A percentile compares a stretch with the other conserved stretches of the same genome.
These are phyloP conservation scores for Calonectria ilicicola DNA, from an alignment of 2,329 filamentous ascomycete species.

Conservation along the genomic window DNA sequence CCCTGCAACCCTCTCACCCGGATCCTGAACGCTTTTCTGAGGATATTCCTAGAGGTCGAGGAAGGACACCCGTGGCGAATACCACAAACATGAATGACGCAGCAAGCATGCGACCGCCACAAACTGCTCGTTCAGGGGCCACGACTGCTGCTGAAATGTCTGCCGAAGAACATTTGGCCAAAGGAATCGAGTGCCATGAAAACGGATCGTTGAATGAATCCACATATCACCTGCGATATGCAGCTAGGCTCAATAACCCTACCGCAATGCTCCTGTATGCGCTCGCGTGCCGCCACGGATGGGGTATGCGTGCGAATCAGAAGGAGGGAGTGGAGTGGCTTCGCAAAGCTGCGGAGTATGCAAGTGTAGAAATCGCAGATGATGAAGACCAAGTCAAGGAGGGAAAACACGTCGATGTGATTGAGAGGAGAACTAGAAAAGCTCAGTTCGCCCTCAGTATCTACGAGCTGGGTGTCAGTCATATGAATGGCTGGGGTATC, in stretches of 20 bases:
- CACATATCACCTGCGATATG: slow-evolving; percentile 93
- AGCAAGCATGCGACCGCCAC: slow-evolving; percentile 58
- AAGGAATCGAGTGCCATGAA: slow-evolving; percentile 91
- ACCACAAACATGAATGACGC: slow-evolving; percentile 65
- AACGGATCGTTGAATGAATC: slow-evolving; percentile 90
- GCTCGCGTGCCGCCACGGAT: slow-evolving; percentile 93
- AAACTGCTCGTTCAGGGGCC: slow-evolving; percentile 58
- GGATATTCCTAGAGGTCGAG: slow-evolving; percentile 61
- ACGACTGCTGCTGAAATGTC: slow-evolving; percentile 77
- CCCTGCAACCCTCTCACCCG: slow-evolving; percentile 56
- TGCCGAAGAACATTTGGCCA: slow-evolving; percentile 88
- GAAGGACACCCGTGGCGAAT: slow-evolving; percentile 60
- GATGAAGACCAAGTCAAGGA: slow-evolving; percentile 77
- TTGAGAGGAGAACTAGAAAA: slow-evolving; percentile 84
- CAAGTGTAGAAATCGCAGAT: slow-evolving; percentile 84
- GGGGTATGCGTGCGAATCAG: slow-evolving; percentile 96
- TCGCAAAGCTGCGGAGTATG: slow-evolving; percentile 87
- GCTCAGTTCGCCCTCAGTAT: slow-evolving; percentile 96
- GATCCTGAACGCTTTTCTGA: slow-evolving; percentile 60
- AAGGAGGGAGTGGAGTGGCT: slow-evolving; percentile 93
- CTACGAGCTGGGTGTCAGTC: slow-evolving; percentile 95
- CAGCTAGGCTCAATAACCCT: slow-evolving; percentile 85
- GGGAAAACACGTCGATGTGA: slow-evolving; percentile 71
- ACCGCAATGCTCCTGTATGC: slow-evolving; percentile 98
- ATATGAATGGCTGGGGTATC: slow-evolving; percentile 98